A percentile compares a stretch with the other conserved stretches of the same genome.
Evolutionary conservation across 2,329 filamentous ascomycete genomes (phyloP).

Genomic region (Lasiodiplodia citricola): DNA sequence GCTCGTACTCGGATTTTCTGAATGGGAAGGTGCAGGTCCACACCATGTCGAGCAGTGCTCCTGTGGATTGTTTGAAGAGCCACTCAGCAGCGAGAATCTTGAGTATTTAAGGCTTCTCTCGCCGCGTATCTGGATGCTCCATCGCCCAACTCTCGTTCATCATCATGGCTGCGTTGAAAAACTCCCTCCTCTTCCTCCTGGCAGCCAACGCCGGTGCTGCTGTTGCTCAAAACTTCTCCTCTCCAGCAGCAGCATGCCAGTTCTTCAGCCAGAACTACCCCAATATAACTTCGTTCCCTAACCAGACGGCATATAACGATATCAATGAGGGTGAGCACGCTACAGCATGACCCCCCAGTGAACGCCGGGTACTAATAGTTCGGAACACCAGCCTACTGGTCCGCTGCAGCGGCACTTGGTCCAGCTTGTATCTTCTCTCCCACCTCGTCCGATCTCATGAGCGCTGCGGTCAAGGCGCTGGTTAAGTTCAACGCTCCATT

Average conservation of each 20-base stretch:
- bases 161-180: not conserved
- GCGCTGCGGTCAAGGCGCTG: not conserved
- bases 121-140: not conserved
- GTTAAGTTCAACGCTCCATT: slow-evolving; percentile 26
- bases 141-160: not conserved
- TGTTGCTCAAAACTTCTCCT: not conserved
- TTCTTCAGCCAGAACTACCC: slow-evolving; percentile 2
- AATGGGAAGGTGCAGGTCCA: not conserved
- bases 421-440: slow-evolving; percentile 27
- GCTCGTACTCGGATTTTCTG: not conserved
- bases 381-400: not conserved
- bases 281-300: slow-evolving; percentile 6
- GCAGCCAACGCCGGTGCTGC: not conserved
- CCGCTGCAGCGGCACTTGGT: not conserved
- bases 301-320: not conserved
- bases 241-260: not conserved
- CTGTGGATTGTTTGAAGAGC: not conserved
- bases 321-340: not conserved
- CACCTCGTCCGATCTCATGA: not conserved
- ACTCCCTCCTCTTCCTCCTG: not conserved
- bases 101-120: not conserved
- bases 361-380: not conserved
- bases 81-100: not conserved
- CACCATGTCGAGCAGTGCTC: not conserved
- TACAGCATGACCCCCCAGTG: not conserved